Base-by-base conservation (phyloP, 352 stramenopile genomes). In the Pythium volutum region DNA sequence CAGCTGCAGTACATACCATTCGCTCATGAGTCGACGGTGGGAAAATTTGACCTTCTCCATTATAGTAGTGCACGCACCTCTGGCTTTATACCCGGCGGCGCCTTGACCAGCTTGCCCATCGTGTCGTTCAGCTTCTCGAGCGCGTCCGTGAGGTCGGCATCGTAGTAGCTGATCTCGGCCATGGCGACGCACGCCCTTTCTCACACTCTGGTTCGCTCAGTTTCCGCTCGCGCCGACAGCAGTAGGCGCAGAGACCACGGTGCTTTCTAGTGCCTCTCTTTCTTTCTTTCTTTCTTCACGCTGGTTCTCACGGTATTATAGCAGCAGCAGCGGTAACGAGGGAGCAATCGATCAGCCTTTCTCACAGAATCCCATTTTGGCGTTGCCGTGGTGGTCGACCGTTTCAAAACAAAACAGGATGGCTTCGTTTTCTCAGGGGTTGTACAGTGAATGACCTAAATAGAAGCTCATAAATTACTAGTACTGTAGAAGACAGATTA, bases 91-190 rank as follows among this genome's bases (percentile, higher is more conserved):
- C 71, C 82, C 0, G 84, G 73, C 31, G 82, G 82, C 33, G 86
- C 84, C 70, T 93, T 93, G 60, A 82, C 55, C 31, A 92, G 71
- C 67, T 93, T 92, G 61, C 77, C 71, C 86, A 93, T 93, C 48
- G 88, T 63, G n/a, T 92, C 81, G 62, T 93, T 91, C 48, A 95
- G 78, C 59, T 92, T 91, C 15, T 81, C 74, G 45, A 95, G 79
- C 33, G 86, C 86, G 49, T 93, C 86, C 42, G 76, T 89, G 29
- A 95, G 71, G 62, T 95, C 86, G 12, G 82, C 82, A 55, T 93
- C 84, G 60, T 95, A 93, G 74, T 95, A 93, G 56, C 80, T 89
- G 72, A 93, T 89, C 73, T 95, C 86, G 14, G 81, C 79, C 86
- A 95, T 95, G 39, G 33, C 29, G 27, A n/a, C 48, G 23, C 7